Evolutionary conservation across 2,329 filamentous ascomycete species (phyloP).

Genomic region (Aspergillus awamori): DNA sequence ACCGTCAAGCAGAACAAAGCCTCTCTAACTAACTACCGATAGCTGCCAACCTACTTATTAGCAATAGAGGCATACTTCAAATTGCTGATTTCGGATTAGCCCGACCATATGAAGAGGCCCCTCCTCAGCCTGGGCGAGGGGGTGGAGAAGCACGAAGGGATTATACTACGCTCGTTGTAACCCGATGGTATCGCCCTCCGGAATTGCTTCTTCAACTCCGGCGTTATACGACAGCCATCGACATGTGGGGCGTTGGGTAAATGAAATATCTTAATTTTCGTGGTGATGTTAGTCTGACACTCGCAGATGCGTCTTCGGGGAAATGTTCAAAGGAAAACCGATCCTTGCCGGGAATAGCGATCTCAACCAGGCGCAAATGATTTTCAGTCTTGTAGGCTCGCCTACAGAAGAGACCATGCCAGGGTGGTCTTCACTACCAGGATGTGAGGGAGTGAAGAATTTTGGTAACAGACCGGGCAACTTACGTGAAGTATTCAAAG

Average conservation of each 20-base stretch:
- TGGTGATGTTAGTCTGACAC: constrained; percentile 24
- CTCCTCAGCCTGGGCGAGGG: constrained; percentile 74
- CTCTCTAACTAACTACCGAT: constrained; percentile 14
- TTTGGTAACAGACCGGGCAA: constrained; percentile 66
- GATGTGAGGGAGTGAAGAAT: constrained; percentile 71
- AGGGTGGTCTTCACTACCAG: constrained; percentile 80
- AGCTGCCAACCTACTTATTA: constrained; percentile 94
- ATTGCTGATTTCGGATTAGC: constrained; percentile 97
- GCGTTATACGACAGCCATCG: constrained; percentile 94
- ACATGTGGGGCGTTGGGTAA: constrained; percentile 97
- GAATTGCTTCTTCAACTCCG: constrained; percentile 87
- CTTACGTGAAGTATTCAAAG: constrained; percentile 72
- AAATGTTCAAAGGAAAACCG: constrained; percentile 93
- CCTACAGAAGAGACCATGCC: constrained; percentile 93
- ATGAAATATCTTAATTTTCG: constrained; percentile 31
- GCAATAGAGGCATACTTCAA: constrained; percentile 88
- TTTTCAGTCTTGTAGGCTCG: constrained; percentile 88
- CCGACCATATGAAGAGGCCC: constrained; percentile 84
- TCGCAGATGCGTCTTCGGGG: constrained; percentile 88
- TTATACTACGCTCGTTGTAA: constrained; percentile 96
- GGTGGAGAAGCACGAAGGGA: constrained; percentile 84
- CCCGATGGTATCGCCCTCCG: constrained; percentile 93
- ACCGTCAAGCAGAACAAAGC: not conserved
- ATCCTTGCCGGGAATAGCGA: constrained; percentile 91
- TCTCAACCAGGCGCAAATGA: constrained; percentile 84